Conservation (phyloP, 2,329 filamentous ascomycete genomes). For the Amphichorda felina region DNA sequence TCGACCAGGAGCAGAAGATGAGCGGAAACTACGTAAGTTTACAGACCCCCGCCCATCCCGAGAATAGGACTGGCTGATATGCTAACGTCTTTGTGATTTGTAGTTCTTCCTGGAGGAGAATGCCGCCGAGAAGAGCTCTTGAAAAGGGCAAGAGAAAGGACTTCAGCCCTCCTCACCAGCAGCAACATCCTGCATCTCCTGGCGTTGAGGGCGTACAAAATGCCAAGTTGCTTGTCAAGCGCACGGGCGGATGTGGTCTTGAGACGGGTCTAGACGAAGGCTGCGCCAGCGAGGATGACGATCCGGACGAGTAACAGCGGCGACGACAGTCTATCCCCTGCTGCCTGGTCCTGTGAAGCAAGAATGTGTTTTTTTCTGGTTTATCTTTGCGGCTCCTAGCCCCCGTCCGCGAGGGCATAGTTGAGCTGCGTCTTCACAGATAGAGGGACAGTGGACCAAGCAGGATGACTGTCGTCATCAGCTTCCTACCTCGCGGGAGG, state of each 20-base stretch:
- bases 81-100: slow-evolving; percentile 9
- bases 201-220: slow-evolving; percentile 44
- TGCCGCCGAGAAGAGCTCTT: slow-evolving; percentile 38
- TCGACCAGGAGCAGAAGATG: slow-evolving; percentile 96
- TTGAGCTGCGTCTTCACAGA: slow-evolving; percentile 20
- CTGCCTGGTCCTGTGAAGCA: slow-evolving; percentile 45
- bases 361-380: no score
- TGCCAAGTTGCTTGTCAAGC: slow-evolving; percentile 14
- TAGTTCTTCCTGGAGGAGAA: slow-evolving; percentile 94
- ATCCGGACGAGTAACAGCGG: slow-evolving; percentile 50
- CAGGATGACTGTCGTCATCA: slow-evolving; percentile 45
- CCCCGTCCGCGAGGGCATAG: no score
- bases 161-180: slow-evolving; percentile 15
- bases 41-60: neutral
- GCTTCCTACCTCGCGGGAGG: slow-evolving; percentile 25
- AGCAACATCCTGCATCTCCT: slow-evolving; percentile 13
- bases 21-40: slow-evolving; percentile 75
- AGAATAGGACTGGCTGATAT: no score
- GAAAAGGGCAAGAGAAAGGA: slow-evolving; percentile 38
- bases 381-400: no score
- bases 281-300: slow-evolving; percentile 50
- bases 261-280: slow-evolving; percentile 26
- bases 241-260: slow-evolving; percentile 15
- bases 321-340: slow-evolving; percentile 56
- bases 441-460: slow-evolving; percentile 50